Evolutionary conservation across 192 early-diverging fungal genomes (phyloP).

Genomic region (Rhizophagus prolifer): DNA sequence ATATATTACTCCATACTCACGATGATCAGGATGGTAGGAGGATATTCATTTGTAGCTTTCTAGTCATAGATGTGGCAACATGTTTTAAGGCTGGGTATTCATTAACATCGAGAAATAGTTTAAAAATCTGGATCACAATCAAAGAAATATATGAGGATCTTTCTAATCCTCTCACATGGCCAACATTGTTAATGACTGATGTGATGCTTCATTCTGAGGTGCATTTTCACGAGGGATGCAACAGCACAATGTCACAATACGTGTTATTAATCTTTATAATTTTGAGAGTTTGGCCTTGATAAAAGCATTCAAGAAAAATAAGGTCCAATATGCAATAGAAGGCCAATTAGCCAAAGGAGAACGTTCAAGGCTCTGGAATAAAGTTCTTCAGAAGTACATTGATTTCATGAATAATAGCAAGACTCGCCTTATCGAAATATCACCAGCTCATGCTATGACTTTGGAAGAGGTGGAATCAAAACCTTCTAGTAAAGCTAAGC

Average conservation of each 20-base stretch:
- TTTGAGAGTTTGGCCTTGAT: slow-evolving; percentile 14
- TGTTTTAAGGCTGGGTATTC: not conserved
- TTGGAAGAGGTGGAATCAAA: not conserved
- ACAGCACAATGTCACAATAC: slow-evolving; percentile 5
- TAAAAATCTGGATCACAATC: slow-evolving; percentile 6
- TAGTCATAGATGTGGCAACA: not conserved
- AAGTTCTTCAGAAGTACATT: not conserved
- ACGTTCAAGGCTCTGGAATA: not conserved
- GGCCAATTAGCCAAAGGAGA: not conserved
- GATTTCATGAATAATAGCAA: slow-evolving; percentile 3
- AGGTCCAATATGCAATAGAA: not conserved
- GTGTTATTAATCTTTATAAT: slow-evolving; percentile 19
- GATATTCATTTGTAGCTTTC: not conserved
- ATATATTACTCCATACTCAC: not conserved
- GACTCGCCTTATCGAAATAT: not conserved
- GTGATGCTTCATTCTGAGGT: not conserved
- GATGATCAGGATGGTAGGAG: not conserved
- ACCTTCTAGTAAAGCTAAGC: not conserved
- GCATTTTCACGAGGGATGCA: slow-evolving; percentile 4
- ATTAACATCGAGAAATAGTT: slow-evolving; percentile 14
- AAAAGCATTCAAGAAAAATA: slow-evolving; percentile 9
- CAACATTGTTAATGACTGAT: slow-evolving; percentile 19
- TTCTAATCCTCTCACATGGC: slow-evolving; percentile 8
- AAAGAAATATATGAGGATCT: slow-evolving; percentile 22
- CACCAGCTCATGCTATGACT: not conserved